Percentiles rank a stretch among this genome's conserved stretches.
These are phyloP conservation scores for Coniophora puteana DNA, from an alignment of 1,284 basidiomycete genomes.

Conservation along the genomic window DNA sequence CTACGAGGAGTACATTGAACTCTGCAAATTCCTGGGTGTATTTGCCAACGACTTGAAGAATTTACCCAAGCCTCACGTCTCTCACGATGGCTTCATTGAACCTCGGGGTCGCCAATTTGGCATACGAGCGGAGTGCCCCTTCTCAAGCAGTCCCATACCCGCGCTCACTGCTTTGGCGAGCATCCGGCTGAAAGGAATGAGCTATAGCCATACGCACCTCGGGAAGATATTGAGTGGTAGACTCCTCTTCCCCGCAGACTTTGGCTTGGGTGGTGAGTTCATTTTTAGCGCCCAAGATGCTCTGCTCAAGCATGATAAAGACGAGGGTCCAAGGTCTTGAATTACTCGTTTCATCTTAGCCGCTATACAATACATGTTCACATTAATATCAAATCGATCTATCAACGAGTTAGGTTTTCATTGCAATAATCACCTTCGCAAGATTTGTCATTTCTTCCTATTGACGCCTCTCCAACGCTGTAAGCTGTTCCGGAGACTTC, in stretches of 20 bases:
- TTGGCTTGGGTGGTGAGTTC: no score
- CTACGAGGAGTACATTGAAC: constrained; percentile 14
- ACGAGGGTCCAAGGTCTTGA: no score
- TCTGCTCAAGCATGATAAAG: no score
- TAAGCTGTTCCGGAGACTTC: constrained; percentile 7
- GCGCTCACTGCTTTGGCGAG: constrained; percentile 31
- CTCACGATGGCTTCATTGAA: constrained; percentile 10
- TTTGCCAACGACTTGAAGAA: constrained; percentile 3
- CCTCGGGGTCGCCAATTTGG: constrained; percentile 7
- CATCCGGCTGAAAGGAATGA: constrained; percentile 39
- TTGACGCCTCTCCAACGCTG: constrained; percentile 16
- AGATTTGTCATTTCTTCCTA: constrained; percentile 26
- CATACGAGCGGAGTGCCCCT: constrained; percentile 15
- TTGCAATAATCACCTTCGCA: constrained; percentile 15
- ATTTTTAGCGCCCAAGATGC: no score
- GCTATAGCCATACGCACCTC: constrained; percentile 36
- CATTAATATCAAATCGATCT: no score
- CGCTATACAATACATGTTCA: no score
- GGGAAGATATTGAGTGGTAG: constrained; percentile 37
- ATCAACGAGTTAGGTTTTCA: no score
- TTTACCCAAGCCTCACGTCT: constrained; percentile 1
- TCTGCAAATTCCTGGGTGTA: constrained; percentile 22
- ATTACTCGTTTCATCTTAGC: no score
- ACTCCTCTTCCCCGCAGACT: constrained; percentile 24
- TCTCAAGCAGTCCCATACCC: constrained; percentile 29